phyloP scores from a whole-genome alignment of 805 yeast species.

The Hemisphaericaspora nanyangensis region DNA sequence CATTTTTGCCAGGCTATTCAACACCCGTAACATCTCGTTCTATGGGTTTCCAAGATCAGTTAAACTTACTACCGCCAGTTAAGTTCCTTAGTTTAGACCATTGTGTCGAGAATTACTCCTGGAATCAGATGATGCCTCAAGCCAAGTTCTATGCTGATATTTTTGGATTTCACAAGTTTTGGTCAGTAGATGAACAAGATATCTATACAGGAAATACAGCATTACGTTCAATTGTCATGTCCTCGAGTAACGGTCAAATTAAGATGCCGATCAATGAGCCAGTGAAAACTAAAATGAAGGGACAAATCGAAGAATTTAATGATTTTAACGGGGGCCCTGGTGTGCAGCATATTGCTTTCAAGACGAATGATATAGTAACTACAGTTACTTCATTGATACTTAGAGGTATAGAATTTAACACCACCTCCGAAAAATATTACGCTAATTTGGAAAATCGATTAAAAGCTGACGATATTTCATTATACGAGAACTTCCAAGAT shows the following conservation, averaged over 20 bases:
- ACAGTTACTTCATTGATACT: conserved; percentile 50
- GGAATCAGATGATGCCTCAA: conserved; percentile 59
- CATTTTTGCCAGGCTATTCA: conserved; percentile 43
- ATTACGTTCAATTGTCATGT: conserved; percentile 71
- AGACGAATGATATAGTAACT: conserved; percentile 55
- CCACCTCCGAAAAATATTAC: conserved; percentile 59
- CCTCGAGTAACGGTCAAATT: conserved; percentile 57
- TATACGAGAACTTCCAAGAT: conserved; percentile 50
- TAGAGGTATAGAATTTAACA: conserved; percentile 71
- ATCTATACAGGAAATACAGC: conserved; percentile 70
- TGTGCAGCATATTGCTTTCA: conserved; percentile 76
- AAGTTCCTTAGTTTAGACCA: conserved; percentile 58
- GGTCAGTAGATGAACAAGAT: conserved; percentile 82
- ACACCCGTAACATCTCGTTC: conserved; percentile 2
- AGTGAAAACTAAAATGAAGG: conserved; percentile 57
- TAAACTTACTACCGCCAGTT: conserved; percentile 28
- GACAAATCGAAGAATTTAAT: conserved; percentile 81
- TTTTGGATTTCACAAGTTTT: conserved; percentile 72
- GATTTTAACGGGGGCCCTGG: conserved; percentile 79
- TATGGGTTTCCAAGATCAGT: background rate
- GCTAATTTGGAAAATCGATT: conserved; percentile 44
- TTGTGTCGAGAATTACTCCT: conserved; percentile 73
- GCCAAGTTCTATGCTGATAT: conserved; percentile 58
- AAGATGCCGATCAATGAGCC: conserved; percentile 89
- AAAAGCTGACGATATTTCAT: conserved; percentile 35